Percentiles rank a stretch among this genome's conserved stretches.
Conservation (phyloP, 2,329 filamentous ascomycete genomes). For the Penicillium italicum region DNA sequence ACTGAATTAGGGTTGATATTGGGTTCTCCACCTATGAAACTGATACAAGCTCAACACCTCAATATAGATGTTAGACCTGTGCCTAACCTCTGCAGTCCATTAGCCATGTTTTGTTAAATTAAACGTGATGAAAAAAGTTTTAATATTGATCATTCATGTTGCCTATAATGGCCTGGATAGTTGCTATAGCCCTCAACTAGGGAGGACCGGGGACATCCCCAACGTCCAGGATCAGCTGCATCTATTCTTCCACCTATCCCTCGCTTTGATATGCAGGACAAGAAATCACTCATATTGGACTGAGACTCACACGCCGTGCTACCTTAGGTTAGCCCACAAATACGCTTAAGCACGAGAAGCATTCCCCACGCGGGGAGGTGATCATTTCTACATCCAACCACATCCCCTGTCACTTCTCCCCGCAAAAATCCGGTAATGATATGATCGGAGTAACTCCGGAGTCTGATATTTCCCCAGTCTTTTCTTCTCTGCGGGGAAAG, state of each 20-base stretch:
- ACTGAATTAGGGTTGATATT: not conserved
- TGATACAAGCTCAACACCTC: too few species aligned
- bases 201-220: not conserved
- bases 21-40: not conserved
- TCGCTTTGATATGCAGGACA: not conserved
- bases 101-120: not conserved
- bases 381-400: not conserved
- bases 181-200: not conserved
- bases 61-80: not conserved
- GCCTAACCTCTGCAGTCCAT: not conserved
- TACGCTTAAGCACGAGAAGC: not conserved
- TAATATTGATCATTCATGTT: not conserved
- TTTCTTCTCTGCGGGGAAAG: not conserved
- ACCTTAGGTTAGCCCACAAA: not conserved
- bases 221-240: not conserved
- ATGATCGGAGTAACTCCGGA: not conserved
- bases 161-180: not conserved
- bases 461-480: conserved; percentile 7
- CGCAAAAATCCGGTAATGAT: not conserved
- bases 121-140: not conserved
- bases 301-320: not conserved
- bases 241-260: not conserved
- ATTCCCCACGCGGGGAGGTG: conserved; percentile 2
- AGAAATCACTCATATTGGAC: not conserved
- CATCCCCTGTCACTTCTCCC: not conserved